Conservation (phyloP, 495 filamentous ascomycete species). For the Thozetella sp. region DNA sequence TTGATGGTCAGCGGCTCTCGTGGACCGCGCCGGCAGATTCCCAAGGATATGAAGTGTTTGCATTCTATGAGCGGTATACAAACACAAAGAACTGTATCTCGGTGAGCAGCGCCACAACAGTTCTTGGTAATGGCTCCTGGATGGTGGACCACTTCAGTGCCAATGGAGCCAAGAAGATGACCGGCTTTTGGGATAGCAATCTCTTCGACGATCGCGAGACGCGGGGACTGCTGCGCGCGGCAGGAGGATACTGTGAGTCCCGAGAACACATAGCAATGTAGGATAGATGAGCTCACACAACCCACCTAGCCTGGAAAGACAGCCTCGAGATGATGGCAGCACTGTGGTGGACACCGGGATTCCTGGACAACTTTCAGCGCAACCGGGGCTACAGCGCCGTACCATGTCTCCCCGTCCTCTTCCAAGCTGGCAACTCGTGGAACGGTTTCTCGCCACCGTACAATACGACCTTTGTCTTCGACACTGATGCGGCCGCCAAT, state of each 20-base stretch:
- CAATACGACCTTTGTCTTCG: constrained; percentile 13
- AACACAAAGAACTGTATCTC: constrained; percentile 19
- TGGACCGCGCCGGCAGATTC: constrained; percentile 1
- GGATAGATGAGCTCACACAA: constrained; percentile 1
- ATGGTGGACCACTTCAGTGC: constrained; percentile 51
- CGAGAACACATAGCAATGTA: neutral
- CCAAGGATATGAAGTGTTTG: constrained; percentile 27
- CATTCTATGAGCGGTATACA: constrained; percentile 37
- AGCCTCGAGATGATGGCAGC: constrained; percentile 42
- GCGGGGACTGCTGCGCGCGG: constrained; percentile 27
- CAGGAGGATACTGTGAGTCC: constrained; percentile 43
- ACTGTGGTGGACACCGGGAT: constrained; percentile 42
- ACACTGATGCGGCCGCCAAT: constrained; percentile 15
- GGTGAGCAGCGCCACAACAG: constrained; percentile 14
- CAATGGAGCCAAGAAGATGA: constrained; percentile 39
- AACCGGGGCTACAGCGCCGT: constrained; percentile 22
- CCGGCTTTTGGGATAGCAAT: constrained; percentile 47
- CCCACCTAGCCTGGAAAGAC: constrained; percentile 48
- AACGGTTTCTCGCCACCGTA: constrained; percentile 16
- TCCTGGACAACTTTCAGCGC: constrained; percentile 21
- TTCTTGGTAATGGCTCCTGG: constrained; percentile 49
- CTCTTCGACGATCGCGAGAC: constrained; percentile 33
- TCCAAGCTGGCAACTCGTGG: constrained; percentile 35
- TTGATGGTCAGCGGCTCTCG: constrained; percentile 12
- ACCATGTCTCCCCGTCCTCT: constrained; percentile 39